Evolutionary conservation across 805 yeast species (phyloP).

Genomic region (Candida nitratophila): DNA sequence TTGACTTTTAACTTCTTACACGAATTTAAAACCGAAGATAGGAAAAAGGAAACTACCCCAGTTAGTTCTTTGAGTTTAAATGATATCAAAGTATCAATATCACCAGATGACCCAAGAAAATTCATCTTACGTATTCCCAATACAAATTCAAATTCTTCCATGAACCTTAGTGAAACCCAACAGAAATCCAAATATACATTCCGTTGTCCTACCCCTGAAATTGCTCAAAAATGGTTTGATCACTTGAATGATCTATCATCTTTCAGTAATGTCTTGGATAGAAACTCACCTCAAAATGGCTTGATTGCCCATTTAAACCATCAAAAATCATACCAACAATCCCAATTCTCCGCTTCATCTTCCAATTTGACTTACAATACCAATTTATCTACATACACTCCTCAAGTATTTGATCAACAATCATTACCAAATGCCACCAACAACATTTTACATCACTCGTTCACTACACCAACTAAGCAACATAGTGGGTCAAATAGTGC

Average conservation of each 20-base stretch:
- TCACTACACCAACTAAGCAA: not conserved
- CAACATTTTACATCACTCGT: not conserved
- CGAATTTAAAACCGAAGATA: slow-evolving; percentile 53
- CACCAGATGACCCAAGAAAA: slow-evolving; percentile 28
- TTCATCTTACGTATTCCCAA: slow-evolving; percentile 31
- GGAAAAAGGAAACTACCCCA: slow-evolving; percentile 46
- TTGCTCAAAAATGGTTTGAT: slow-evolving; percentile 45
- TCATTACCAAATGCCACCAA: too few relatives aligned
- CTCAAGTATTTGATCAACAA: not conserved
- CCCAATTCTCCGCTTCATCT: not conserved
- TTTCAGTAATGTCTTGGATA: slow-evolving; percentile 38
- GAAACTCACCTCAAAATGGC: slow-evolving; percentile 39
- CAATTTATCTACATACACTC: not conserved
- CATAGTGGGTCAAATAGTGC: too few relatives aligned
- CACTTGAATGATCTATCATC: slow-evolving; percentile 47
- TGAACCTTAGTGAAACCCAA: not conserved
- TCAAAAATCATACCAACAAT: not conserved
- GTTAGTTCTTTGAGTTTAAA: slow-evolving; percentile 33
- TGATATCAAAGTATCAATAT: slow-evolving; percentile 24
- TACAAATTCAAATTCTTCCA: slow-evolving; percentile 14
- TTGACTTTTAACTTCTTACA: slow-evolving; percentile 61
- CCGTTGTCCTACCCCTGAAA: slow-evolving; percentile 36
- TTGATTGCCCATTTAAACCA: slow-evolving; percentile 2
- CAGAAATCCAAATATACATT: slow-evolving; percentile 26
- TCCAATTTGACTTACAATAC: not conserved